These are phyloP conservation scores for Coemansia sp. DNA, from an alignment of 192 early-diverging fungal species.

Conservation along the genomic window DNA sequence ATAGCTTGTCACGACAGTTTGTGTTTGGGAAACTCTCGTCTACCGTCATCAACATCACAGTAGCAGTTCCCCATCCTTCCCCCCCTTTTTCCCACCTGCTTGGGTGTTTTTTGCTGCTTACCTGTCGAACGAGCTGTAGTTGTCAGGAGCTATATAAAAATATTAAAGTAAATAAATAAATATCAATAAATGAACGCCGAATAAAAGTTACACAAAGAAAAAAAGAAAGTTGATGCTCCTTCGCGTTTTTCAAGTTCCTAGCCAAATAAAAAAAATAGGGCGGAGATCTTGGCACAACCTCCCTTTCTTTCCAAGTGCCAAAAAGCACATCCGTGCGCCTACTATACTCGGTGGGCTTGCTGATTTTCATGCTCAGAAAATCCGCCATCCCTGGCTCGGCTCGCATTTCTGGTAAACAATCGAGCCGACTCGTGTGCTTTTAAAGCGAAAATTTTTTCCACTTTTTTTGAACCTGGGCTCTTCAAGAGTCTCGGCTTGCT, in stretches of 20 bases:
- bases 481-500: background rate
- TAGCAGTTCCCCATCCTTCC: background rate
- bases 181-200: background rate
- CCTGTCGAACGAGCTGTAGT: background rate
- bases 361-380: background rate
- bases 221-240: background rate
- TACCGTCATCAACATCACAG: background rate
- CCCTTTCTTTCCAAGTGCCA: background rate
- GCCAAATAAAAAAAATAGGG: background rate
- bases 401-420: background rate
- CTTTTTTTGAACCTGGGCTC: background rate
- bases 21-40: background rate
- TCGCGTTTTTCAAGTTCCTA: background rate
- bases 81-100: background rate
- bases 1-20: background rate
- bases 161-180: background rate
- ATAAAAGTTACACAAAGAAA: constrained; percentile 2
- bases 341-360: background rate
- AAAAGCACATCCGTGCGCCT: background rate
- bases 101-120: background rate
- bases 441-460: constrained; percentile 6
- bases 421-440: background rate
- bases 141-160: background rate
- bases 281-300: background rate
- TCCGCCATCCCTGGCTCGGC: background rate